These are phyloP conservation scores for Linum lewisii DNA, from an alignment of 345 rosid genomes.

Conservation along the genomic window DNA sequence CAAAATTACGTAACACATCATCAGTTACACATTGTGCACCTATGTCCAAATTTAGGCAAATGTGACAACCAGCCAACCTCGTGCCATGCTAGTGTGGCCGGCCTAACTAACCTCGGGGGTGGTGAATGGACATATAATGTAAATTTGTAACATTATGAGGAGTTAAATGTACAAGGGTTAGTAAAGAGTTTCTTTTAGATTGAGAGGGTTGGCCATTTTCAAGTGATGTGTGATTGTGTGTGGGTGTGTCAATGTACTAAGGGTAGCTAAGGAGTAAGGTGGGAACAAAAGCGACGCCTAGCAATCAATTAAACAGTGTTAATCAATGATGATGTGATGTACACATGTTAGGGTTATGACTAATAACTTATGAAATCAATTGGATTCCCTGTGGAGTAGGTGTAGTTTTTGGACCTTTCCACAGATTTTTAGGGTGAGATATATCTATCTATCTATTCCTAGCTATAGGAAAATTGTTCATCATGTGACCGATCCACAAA, in stretches of 20 bases:
- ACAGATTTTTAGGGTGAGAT: neutral
- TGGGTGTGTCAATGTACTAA: neutral
- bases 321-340: conserved; percentile 13
- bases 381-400: conserved; percentile 14
- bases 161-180: neutral
- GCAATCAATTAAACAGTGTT: too few species aligned
- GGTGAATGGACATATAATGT: too few species aligned
- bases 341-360: neutral
- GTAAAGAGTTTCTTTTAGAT: neutral
- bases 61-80: too few species aligned
- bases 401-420: conserved; percentile 8
- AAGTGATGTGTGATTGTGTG: conserved; percentile 3
- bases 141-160: too few species aligned
- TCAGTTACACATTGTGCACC: too few species aligned
- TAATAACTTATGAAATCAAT: conserved; percentile 9
- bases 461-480: too few species aligned
- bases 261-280: conserved; percentile 6
- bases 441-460: too few species aligned
- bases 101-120: too few species aligned
- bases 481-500: too few species aligned
- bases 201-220: conserved; percentile 16
- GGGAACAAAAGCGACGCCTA: conserved; percentile 13
- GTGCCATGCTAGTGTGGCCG: too few species aligned
- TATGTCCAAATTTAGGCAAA: too few species aligned
- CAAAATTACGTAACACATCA: too few species aligned